These are phyloP conservation scores for Pittosporum tobira DNA, from an alignment of 129 eudicot species.

Conservation along the genomic window DNA sequence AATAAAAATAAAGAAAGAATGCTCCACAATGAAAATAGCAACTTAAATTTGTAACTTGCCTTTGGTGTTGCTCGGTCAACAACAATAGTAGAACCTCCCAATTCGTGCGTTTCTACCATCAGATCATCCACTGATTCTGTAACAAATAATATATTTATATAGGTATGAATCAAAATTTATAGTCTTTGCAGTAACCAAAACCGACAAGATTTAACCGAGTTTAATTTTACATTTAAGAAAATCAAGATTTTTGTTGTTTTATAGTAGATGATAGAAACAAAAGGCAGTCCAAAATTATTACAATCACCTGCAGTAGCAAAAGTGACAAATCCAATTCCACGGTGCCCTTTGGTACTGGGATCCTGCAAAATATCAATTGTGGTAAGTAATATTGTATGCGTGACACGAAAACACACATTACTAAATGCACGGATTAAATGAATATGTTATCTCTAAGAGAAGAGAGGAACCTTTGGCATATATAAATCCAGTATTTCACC, in stretches of 20 bases:
- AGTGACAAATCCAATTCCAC: constrained; percentile 98
- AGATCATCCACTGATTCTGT: constrained; percentile 92
- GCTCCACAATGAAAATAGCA: background rate
- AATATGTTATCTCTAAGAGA: constrained; percentile 3
- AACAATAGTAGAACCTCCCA: constrained; percentile 86
- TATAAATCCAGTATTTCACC: constrained; percentile 89
- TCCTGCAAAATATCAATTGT: constrained; percentile 38
- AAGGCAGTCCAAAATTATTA: background rate
- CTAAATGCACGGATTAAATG: background rate
- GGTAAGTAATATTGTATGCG: background rate
- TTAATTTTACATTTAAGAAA: too few species aligned
- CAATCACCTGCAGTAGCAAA: constrained; percentile 73
- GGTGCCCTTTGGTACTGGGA: constrained; percentile 88
- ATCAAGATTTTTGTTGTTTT: too few species aligned
- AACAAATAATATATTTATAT: constrained; percentile 6
- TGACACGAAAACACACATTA: background rate
- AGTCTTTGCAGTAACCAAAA: too few species aligned
- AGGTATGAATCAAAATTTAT: too few species aligned
- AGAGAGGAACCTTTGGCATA: constrained; percentile 83
- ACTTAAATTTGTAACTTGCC: constrained; percentile 32
- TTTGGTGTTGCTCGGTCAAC: constrained; percentile 98
- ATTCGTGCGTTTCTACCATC: constrained; percentile 89
- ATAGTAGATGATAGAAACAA: background rate
- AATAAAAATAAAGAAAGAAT: background rate
- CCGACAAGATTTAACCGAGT: too few species aligned